Conservation (phyloP, 2,329 filamentous ascomycete species). For the Nectriaceae sp. region DNA sequence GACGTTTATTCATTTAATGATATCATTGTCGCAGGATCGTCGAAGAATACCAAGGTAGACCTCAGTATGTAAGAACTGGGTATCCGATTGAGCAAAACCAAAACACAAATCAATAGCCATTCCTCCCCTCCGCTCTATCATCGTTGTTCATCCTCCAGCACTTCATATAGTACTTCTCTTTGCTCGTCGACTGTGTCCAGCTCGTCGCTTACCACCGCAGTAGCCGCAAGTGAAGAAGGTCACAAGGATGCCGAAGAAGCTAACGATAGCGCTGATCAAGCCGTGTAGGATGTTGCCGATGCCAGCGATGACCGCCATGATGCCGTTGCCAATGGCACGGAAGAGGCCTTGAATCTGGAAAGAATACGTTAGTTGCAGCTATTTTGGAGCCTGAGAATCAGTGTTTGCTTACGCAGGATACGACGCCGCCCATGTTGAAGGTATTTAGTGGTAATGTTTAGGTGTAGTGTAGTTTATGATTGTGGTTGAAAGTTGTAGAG, state of each 20-base stretch:
- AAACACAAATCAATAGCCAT: constrained; percentile 7
- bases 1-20: neutral
- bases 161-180: no score
- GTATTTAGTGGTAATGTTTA: constrained; percentile 15
- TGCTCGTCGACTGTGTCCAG: constrained; percentile 4
- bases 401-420: constrained; percentile 70
- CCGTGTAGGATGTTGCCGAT: constrained; percentile 65
- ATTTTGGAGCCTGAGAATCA: neutral
- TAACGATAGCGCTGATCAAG: constrained; percentile 68
- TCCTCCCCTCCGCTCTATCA: no score
- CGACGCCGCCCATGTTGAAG: constrained; percentile 72
- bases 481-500: constrained; percentile 3
- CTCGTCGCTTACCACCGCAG: constrained; percentile 28
- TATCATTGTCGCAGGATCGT: neutral
- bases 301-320: constrained; percentile 70
- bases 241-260: constrained; percentile 67
- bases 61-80: neutral
- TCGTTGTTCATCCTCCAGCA: no score
- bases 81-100: constrained; percentile 13
- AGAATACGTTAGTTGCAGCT: constrained; percentile 15
- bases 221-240: constrained; percentile 62
- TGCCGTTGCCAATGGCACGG: constrained; percentile 63
- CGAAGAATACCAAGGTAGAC: neutral
- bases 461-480: constrained; percentile 11
- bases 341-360: constrained; percentile 59